These are phyloP conservation scores for Candida sanyaensis DNA, from an alignment of 1,139 yeast genomes.

Conservation along the genomic window DNA sequence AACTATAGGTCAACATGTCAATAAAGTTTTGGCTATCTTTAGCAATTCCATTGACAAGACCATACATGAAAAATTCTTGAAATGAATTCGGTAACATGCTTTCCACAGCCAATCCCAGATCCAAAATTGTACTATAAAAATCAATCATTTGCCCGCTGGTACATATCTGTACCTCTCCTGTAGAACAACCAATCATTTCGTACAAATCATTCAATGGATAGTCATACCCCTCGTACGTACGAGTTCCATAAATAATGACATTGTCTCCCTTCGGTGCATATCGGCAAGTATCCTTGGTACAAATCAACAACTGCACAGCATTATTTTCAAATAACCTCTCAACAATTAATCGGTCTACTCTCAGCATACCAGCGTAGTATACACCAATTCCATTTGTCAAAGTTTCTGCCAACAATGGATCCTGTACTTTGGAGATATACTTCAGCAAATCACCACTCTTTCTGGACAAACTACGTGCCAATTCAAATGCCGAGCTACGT, in stretches of 20 bases:
- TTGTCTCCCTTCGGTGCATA: constrained; percentile 53
- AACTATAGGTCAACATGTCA: constrained; percentile 87
- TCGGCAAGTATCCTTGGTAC: constrained; percentile 56
- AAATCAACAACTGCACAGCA: constrained; percentile 54
- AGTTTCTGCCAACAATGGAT: constrained; percentile 44
- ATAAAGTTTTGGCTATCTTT: constrained; percentile 79
- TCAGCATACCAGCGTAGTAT: constrained; percentile 60
- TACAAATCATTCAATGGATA: constrained; percentile 66
- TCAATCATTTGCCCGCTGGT: constrained; percentile 58
- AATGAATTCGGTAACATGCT: constrained; percentile 62
- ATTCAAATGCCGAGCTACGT: constrained; percentile 55
- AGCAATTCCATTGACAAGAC: constrained; percentile 67
- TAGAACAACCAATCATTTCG: constrained; percentile 73
- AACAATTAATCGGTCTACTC: constrained; percentile 54
- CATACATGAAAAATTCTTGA: constrained; percentile 70
- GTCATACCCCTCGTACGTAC: constrained; percentile 70
- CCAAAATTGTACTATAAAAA: constrained; percentile 71
- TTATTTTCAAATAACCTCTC: constrained; percentile 52
- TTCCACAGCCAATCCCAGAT: constrained; percentile 81
- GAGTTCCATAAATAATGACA: constrained; percentile 73
- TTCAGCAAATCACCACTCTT: constrained; percentile 14
- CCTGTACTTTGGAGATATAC: constrained; percentile 47
- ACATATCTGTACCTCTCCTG: constrained; percentile 50
- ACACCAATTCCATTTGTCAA: constrained; percentile 70
- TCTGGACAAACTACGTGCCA: constrained; percentile 27